Conservation (phyloP, 2,329 filamentous ascomycete genomes). For the Aspergillus costaricaensis region DNA sequence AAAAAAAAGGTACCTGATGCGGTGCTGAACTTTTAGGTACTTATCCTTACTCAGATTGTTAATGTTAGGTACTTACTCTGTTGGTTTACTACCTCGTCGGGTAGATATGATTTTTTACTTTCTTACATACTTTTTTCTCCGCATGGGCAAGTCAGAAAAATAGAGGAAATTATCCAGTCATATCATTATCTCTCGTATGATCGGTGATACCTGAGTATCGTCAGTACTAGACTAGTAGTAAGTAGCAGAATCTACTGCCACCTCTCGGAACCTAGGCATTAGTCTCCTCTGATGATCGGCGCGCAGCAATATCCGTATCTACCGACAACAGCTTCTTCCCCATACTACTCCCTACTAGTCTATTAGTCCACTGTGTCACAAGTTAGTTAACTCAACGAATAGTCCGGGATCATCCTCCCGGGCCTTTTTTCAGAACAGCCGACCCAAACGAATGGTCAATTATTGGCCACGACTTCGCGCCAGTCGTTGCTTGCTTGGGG, state of each 20-base stretch:
- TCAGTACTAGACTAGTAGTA: too few relatives aligned
- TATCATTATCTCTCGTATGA: background rate
- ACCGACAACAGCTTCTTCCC: slow-evolving; percentile 1
- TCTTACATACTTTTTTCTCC: too few relatives aligned
- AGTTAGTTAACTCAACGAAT: too few relatives aligned
- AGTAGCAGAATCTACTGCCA: background rate
- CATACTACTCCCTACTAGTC: slow-evolving; percentile 5
- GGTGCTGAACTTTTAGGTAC: background rate
- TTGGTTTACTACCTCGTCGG: background rate
- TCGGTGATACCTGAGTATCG: slow-evolving; percentile 1
- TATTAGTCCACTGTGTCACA: background rate
- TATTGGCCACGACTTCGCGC: slow-evolving; percentile 27
- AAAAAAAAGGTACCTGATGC: background rate
- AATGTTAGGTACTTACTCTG: background rate
- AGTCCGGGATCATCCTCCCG: slow-evolving; percentile 12
- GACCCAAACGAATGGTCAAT: slow-evolving; percentile 21
- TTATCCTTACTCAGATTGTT: too few relatives aligned
- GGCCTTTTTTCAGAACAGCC: slow-evolving; percentile 9
- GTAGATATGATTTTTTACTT: background rate
- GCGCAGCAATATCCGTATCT: background rate
- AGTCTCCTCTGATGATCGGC: slow-evolving; percentile 1
- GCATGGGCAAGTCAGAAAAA: too few relatives aligned
- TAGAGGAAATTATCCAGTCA: too few relatives aligned
- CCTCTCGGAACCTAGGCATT: background rate
- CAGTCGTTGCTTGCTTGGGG: slow-evolving; percentile 24